phyloP scores from a whole-genome alignment of 2,329 filamentous ascomycete species.

The Triangularia verruculosa region DNA sequence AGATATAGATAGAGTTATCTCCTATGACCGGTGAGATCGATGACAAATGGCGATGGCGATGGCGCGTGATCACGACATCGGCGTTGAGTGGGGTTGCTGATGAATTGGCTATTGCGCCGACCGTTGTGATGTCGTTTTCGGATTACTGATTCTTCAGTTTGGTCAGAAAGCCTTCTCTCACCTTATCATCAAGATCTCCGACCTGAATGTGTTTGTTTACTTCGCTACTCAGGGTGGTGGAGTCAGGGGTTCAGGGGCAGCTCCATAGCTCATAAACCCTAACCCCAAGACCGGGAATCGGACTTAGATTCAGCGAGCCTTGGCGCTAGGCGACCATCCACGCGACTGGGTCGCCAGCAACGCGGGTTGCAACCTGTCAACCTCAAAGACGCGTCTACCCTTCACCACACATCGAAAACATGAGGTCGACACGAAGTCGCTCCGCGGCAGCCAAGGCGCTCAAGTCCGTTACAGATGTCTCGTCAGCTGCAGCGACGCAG shows the following conservation, averaged over 20 bases:
- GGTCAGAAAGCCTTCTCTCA: not conserved
- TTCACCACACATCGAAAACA: not conserved
- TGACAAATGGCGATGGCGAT: conserved; percentile 8
- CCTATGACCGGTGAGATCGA: not conserved
- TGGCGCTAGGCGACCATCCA: not conserved
- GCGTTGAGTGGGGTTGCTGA: conserved; percentile 3
- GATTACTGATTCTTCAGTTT: not conserved
- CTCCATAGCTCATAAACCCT: not conserved
- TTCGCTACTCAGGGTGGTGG: not conserved
- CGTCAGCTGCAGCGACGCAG: not conserved
- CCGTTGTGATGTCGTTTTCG: not conserved
- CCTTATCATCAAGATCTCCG: too few species aligned
- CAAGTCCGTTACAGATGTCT: not conserved
- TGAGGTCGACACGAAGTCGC: conserved; percentile 10
- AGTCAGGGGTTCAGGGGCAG: not conserved
- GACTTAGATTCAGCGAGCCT: not conserved
- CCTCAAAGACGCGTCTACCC: not conserved
- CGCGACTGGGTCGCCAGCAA: not conserved
- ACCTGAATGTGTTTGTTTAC: too few species aligned
- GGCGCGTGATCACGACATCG: conserved; percentile 9
- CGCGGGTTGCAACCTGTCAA: not conserved
- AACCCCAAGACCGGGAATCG: not conserved
- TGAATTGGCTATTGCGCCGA: not conserved
- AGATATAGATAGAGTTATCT: not conserved
- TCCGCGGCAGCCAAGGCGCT: not conserved